A percentile compares a stretch with the other conserved stretches of the same genome.
These are phyloP conservation scores for Fraxinus cuspidata DNA, from an alignment of 257 asterid genomes.

Conservation along the genomic window DNA sequence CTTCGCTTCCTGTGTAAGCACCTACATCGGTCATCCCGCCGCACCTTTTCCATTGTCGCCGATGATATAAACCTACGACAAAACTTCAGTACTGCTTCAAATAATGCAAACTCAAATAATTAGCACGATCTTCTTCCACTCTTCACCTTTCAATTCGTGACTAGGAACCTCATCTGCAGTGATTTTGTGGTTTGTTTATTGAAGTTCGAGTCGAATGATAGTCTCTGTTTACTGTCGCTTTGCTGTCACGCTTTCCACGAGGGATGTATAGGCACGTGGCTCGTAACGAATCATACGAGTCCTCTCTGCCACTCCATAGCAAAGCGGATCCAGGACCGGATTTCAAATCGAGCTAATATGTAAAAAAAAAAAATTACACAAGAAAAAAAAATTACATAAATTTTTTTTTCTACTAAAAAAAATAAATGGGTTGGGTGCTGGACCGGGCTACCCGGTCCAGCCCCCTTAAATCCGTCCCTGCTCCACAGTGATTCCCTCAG, in stretches of 20 bases:
- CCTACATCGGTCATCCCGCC: constrained; percentile 36
- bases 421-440: too few relatives aligned
- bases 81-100: not conserved
- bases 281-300: constrained; percentile 63
- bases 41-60: constrained; percentile 27
- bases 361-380: too few relatives aligned
- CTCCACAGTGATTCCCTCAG: constrained; percentile 65
- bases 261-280: constrained; percentile 85
- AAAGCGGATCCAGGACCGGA: too few relatives aligned
- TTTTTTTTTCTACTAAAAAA: too few relatives aligned
- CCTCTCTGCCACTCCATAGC: constrained; percentile 86
- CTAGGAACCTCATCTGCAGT: constrained; percentile 58
- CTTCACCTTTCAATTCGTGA: constrained; percentile 57
- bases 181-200: constrained; percentile 89
- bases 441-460: too few relatives aligned
- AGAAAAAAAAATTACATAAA: too few relatives aligned
- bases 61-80: constrained; percentile 44
- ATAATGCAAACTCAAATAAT: constrained; percentile 1
- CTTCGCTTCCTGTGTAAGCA: constrained; percentile 64
- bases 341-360: too few relatives aligned
- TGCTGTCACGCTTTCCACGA: constrained; percentile 96
- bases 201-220: constrained; percentile 67
- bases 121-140: constrained; percentile 66
- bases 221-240: constrained; percentile 64
- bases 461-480: too few relatives aligned